Conservation (phyloP, 495 filamentous ascomycete genomes). For the Alectoria sarmentosa region DNA sequence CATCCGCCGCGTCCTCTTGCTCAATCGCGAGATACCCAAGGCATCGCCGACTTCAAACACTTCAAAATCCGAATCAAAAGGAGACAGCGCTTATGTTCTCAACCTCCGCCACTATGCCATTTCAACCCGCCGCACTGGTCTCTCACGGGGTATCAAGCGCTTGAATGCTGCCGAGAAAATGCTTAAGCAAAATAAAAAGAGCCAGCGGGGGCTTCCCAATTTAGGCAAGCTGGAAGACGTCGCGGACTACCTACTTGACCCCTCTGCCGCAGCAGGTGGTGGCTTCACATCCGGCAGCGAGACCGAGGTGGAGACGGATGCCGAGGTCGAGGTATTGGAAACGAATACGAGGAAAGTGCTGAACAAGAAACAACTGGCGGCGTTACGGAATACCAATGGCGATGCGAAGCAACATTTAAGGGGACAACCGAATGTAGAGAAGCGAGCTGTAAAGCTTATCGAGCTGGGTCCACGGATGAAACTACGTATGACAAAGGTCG, state of each 20-base stretch:
- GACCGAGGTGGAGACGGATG: constrained; percentile 88
- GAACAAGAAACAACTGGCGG: constrained; percentile 54
- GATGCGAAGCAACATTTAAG: constrained; percentile 32
- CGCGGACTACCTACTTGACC: constrained; percentile 86
- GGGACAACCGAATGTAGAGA: constrained; percentile 52
- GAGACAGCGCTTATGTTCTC: constrained; percentile 69
- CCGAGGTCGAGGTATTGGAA: constrained; percentile 86
- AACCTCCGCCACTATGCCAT: constrained; percentile 95
- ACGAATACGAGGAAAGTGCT: constrained; percentile 62
- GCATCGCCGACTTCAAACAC: constrained; percentile 17
- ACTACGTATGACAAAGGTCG: constrained; percentile 87
- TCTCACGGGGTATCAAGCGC: constrained; percentile 75
- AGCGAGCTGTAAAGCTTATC: constrained; percentile 80
- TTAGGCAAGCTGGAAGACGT: constrained; percentile 87
- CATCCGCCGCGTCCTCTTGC: constrained; percentile 79
- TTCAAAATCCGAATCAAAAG: constrained; percentile 36
- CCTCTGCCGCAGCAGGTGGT: constrained; percentile 60
- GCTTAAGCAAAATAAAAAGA: constrained; percentile 48
- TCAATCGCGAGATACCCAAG: constrained; percentile 64
- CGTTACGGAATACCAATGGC: constrained; percentile 37
- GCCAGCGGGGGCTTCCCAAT: constrained; percentile 68
- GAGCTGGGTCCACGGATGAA: constrained; percentile 89
- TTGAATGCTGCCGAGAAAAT: constrained; percentile 82
- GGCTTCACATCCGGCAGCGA: constrained; percentile 92
- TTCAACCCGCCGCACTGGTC: constrained; percentile 72